Conservation (phyloP, 2,329 filamentous ascomycete genomes). For the Ophiostoma montium region DNA sequence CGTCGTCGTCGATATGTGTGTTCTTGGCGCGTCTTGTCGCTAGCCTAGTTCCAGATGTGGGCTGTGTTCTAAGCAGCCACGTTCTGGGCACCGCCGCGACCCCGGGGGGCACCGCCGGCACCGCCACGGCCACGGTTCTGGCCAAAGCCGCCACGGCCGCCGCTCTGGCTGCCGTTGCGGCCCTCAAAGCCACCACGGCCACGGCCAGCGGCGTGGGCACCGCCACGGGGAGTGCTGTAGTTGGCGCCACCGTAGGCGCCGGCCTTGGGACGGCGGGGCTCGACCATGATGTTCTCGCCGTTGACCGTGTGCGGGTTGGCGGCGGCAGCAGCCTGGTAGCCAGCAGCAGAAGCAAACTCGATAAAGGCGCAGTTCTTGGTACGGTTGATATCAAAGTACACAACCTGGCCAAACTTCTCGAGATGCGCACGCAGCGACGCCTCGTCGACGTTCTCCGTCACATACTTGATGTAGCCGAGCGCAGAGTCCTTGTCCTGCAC, state of each 20-base stretch:
- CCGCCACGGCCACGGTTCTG: slow-evolving; percentile 49
- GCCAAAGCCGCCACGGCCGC: slow-evolving; percentile 54
- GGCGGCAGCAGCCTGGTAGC: slow-evolving; percentile 67
- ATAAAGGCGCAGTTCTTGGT: slow-evolving; percentile 96
- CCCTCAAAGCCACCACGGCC: slow-evolving; percentile 53
- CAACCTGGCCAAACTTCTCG: slow-evolving; percentile 55
- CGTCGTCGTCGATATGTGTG: too few species aligned
- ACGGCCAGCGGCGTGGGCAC: slow-evolving; percentile 34
- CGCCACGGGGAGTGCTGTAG: slow-evolving; percentile 48
- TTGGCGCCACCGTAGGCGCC: slow-evolving; percentile 56
- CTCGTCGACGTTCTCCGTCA: slow-evolving; percentile 73
- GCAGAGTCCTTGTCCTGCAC: slow-evolving; percentile 59
- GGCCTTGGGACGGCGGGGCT: slow-evolving; percentile 72
- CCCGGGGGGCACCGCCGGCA: slow-evolving; percentile 42
- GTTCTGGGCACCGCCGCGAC: slow-evolving; percentile 43
- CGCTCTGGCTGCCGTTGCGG: slow-evolving; percentile 42
- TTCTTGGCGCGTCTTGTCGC: too few species aligned
- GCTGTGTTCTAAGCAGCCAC: slow-evolving; percentile 32
- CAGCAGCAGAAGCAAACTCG: slow-evolving; percentile 70
- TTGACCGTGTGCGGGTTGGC: slow-evolving; percentile 79
- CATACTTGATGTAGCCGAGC: slow-evolving; percentile 89
- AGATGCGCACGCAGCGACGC: slow-evolving; percentile 58
- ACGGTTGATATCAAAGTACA: slow-evolving; percentile 65
- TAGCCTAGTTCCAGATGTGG: not conserved
- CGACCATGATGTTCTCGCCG: slow-evolving; percentile 70